A percentile compares a stretch with the other conserved stretches of the same genome.
Conservation (phyloP, 352 stramenopile genomes). For the Phytophthora boehmeriae region DNA sequence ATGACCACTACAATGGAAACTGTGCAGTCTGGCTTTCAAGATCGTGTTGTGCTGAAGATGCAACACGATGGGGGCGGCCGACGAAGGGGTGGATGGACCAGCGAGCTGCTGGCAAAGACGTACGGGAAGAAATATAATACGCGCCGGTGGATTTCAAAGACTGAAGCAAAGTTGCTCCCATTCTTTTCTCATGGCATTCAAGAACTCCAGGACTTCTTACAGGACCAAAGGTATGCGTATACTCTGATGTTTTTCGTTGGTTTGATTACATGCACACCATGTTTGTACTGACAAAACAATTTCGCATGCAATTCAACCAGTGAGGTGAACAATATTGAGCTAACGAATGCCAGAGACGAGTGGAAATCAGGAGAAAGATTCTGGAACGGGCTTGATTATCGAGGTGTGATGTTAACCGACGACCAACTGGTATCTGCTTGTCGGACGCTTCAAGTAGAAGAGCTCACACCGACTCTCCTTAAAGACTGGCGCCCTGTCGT, state of each 20-base stretch:
- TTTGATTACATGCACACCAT: neutral
- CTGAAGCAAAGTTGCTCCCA: slow-evolving; percentile 62
- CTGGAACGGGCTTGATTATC: slow-evolving; percentile 23
- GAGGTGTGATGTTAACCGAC: slow-evolving; percentile 36
- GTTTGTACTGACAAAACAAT: neutral
- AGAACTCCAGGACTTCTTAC: slow-evolving; percentile 62
- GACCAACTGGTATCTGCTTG: slow-evolving; percentile 42
- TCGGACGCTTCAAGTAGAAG: slow-evolving; percentile 28
- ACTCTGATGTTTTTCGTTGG: neutral
- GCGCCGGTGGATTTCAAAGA: slow-evolving; percentile 61
- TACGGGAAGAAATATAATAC: slow-evolving; percentile 65
- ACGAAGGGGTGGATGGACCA: slow-evolving; percentile 48
- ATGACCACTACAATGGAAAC: slow-evolving; percentile 45
- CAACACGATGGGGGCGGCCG: slow-evolving; percentile 45
- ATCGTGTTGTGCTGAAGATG: slow-evolving; percentile 73
- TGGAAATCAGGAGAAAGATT: slow-evolving; percentile 25
- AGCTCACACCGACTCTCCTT: slow-evolving; percentile 28
- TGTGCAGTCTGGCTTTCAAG: slow-evolving; percentile 57
- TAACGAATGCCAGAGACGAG: slow-evolving; percentile 23
- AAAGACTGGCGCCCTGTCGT: slow-evolving; percentile 41
- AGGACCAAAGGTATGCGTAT: slow-evolving; percentile 48
- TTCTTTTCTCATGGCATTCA: slow-evolving; percentile 71
- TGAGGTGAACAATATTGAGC: slow-evolving; percentile 37
- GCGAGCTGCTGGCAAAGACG: slow-evolving; percentile 55
- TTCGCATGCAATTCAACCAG: slow-evolving; percentile 11